Evolutionary conservation across 208 protist genomes (phyloP), one percentile per base, ranked within the genome.

Genomic region (Trypanosoma avium): DNA sequence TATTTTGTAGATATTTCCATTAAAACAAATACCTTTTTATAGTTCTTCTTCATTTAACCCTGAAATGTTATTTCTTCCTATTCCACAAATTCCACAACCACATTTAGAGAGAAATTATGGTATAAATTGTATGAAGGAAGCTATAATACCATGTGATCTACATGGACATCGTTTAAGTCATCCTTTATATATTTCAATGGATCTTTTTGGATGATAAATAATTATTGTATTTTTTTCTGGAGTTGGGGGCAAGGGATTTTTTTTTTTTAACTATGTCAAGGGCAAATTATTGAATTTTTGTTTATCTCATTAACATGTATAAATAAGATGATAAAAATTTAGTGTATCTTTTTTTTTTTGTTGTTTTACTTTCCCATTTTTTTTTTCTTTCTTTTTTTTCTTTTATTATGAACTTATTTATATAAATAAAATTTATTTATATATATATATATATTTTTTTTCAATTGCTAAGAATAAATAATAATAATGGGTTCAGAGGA

Each of bases 1-100:
- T 62, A 68, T 35, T 77, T 73, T 61, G 36, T 77, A 3, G 71
- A 77, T 26, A 65, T 77, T 65, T 43, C 66, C 56, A 6, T 45
- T 71, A 19, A 35, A 27, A 17, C 17, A 19, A 46, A 30, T 62
- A 10, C 59, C 46, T 10, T 65, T 71, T 32, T n/a, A 1, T 52
- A 15, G 27, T 56, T 5, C 38, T 7, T 27, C 29, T 19, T 24
- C 26, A 13, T 10, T n/a, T 32, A 32, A 13, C 2, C 6, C 21
- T 22, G 19, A 29, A n/a, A 43, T 33, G 3, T 13, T 65, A 45
- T 24, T 24, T 45, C 58, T 71, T 46, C 56, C 66, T 17, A 56
- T 65, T n/a, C 40, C 52, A 22, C 47, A 21, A 8, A 52, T 4
- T 35, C 52, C 66, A 6, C 47, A 43, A 8, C 26, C 45, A 29